A percentile compares a stretch with the other conserved stretches of the same genome.
Evolutionary conservation across 1,284 basidiomycete genomes (phyloP).

Genomic region (Tylopilus sp.): DNA sequence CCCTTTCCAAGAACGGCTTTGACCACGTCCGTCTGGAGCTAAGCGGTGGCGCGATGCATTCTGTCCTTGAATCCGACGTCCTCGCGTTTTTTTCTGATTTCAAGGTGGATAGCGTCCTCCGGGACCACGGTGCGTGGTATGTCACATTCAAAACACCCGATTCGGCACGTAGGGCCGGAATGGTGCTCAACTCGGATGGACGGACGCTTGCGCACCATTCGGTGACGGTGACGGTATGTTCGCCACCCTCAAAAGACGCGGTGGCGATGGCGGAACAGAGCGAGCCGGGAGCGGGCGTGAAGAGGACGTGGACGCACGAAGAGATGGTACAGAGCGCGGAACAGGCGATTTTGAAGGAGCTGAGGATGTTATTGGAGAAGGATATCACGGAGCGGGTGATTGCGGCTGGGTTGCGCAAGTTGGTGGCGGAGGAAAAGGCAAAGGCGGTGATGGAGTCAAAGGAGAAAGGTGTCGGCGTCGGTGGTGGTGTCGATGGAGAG

Average conservation of each 20-base stretch:
- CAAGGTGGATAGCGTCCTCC: constrained; percentile 62
- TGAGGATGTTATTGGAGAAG: constrained; percentile 56
- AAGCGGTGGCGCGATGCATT: constrained; percentile 43
- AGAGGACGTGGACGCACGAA: constrained; percentile 49
- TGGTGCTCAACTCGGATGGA: constrained; percentile 48
- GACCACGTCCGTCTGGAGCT: constrained; percentile 61
- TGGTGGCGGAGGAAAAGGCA: constrained; percentile 48
- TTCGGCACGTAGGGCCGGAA: constrained; percentile 56
- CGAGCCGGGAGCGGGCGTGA: constrained; percentile 34
- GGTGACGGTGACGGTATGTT: constrained; percentile 53
- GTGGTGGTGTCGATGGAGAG: constrained; percentile 19
- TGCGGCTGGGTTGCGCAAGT: constrained; percentile 48
- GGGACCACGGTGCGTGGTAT: constrained; percentile 64
- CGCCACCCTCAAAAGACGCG: constrained; percentile 43
- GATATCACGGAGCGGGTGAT: constrained; percentile 69
- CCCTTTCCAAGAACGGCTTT: constrained; percentile 54
- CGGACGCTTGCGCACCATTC: constrained; percentile 55
- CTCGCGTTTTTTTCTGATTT: constrained; percentile 56
- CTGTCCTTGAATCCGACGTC: constrained; percentile 62
- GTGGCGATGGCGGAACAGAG: constrained; percentile 41
- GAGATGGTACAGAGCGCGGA: constrained; percentile 62
- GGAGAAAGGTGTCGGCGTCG: constrained; percentile 27
- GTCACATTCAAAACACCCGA: constrained; percentile 60
- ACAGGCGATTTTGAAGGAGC: constrained; percentile 58
- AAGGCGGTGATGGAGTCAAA: constrained; percentile 48